Evolutionary conservation across 805 yeast genomes (phyloP), one percentile per base, ranked within the genome.

Genomic region (Candida vaughaniae): DNA sequence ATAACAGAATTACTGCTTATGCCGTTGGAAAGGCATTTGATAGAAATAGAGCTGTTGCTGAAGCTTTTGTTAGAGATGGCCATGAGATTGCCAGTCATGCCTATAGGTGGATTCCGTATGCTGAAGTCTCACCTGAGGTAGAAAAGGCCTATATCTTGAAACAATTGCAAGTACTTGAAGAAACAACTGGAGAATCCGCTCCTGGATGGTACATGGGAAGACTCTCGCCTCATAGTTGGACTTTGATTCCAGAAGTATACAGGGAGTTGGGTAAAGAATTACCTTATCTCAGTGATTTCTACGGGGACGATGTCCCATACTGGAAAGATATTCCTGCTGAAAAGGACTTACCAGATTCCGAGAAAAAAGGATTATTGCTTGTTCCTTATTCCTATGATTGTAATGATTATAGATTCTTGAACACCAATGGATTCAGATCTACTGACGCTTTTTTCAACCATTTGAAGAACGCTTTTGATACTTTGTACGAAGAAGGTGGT

Each of bases 391-490:
- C 47, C 11, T 53, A 39, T 23, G 58, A 51, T 23, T 45, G 48
- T 34, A 55, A 55, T 28, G 60, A 55, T 37, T 55, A 45, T 33
- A 48, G 55, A 29, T 49, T 52, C 39, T 38, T 46, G 33, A 46
- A 35, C 33, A 38, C 56, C 3, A 35, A 47, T 15, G 58, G 58
- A 7, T 52, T 52, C 26, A 49, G 56, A 20, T 47, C 56, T 14
- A 48, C 49, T 15, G 38, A 47, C 35, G 50, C 52, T 11, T 55
- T 53, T 34, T 47, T 37, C 16, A 60, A 56, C 23, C 62, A 64
- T 42, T 39, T 62, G 34, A 59, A 56, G 34, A 55, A 60, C 31
- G 62, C 65, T 10, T 64, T 64, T 39, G 69, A 64, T 22, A 43
- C 47, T 18, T 37, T 43, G 12, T 43, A 43, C 26, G 47, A 33